phyloP scores from a whole-genome alignment of 106 monocot genomes.

The Amphibolis antarctica region DNA sequence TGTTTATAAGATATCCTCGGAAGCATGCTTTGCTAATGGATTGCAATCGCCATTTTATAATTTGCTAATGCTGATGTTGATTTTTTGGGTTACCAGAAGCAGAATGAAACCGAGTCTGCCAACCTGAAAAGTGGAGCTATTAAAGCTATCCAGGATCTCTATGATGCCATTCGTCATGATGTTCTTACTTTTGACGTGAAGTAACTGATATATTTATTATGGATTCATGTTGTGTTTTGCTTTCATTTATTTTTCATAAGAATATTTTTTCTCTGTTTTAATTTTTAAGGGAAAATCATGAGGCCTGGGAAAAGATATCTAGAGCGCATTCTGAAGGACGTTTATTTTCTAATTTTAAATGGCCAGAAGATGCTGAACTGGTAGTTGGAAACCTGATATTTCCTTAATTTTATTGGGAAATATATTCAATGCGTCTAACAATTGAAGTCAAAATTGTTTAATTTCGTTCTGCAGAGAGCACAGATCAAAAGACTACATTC shows the following conservation, averaged over 20 bases:
- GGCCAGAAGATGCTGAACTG: conserved; percentile 73
- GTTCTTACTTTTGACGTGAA: conserved; percentile 62
- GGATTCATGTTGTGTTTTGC: background rate
- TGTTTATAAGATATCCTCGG: no score
- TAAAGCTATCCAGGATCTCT: conserved; percentile 87
- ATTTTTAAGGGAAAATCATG: conserved; percentile 35
- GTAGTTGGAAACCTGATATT: conserved; percentile 18
- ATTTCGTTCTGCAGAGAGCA: conserved; percentile 25
- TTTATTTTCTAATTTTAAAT: conserved; percentile 66
- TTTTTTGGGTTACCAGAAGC: background rate
- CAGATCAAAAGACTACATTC: conserved; percentile 66
- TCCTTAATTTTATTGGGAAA: background rate
- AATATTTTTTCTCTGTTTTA: background rate
- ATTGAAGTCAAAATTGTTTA: background rate
- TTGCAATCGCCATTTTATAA: background rate
- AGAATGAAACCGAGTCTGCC: conserved; percentile 49
- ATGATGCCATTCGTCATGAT: conserved; percentile 83
- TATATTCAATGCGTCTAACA: background rate
- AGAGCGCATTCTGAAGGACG: conserved; percentile 63
- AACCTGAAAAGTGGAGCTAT: conserved; percentile 56
- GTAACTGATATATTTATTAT: conserved; percentile 8
- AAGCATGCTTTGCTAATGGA: no score
- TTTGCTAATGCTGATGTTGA: background rate
- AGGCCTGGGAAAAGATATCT: conserved; percentile 46
- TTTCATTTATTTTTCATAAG: background rate